Evolutionary conservation across 345 rosid genomes (phyloP), one percentile per base, ranked within the genome.

Genomic region (Citrus maxima): DNA sequence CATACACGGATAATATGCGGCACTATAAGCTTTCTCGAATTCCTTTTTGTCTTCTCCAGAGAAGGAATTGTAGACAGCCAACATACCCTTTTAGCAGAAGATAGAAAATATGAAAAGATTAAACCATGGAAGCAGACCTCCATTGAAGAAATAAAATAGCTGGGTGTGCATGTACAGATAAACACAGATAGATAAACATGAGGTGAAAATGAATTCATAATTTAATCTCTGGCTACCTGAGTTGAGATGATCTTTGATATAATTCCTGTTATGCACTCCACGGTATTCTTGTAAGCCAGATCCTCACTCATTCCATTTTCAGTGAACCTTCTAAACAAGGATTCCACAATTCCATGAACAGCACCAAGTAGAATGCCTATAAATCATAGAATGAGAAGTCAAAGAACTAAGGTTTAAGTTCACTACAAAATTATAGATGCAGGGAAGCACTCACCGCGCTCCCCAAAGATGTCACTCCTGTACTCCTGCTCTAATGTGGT

Each of bases 401-500:
- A 84, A 13, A 55, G 64, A 19, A 79, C 19, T 22, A 13, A 46
- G 68, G 4, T n/a, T 66, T 27, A 69, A 66, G 24, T 34, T 30
- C 38, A n/a, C 34, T 16, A 64, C 1, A 34, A 54, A 55, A 35
- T 24, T 27, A 55, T 2, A 67, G 55, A 73, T 22, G 30, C 5
- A 10, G 16, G 30, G 69, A 58, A 49, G 58, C 42, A 81, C 91
- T 81, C 63, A 91, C 98, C 98, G 21, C 97, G 87, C 84, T 94
- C 98, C 76, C 98, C 98, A 73, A 94, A 94, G 77, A 94, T 94
- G 82, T 94, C 98, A 88, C 98, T 94, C 92, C 80, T 93, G 85
- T 94, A 94, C 86, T 94, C 98, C 82, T 90, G 92, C 86, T 94
- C 98, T 79, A 94, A 85, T 54, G 95, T 93, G 27, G 95, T 93